Evolutionary conservation across 23 red algal species (phyloP).

Genomic region (Gracilariopsis chorda): DNA sequence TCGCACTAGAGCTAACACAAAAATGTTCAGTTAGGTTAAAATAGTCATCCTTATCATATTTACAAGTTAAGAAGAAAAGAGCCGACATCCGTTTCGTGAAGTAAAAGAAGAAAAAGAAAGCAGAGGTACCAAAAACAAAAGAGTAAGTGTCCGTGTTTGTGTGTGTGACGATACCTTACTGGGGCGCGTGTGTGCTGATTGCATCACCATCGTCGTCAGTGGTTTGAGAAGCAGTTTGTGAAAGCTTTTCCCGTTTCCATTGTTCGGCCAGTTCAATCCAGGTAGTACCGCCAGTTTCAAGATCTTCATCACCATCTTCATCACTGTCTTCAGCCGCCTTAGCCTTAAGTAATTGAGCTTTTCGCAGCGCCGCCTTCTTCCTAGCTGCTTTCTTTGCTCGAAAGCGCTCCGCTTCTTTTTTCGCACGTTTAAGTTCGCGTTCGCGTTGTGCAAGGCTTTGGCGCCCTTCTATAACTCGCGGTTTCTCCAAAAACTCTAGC

Average conservation of each 20-base stretch:
- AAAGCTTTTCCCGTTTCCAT: not conserved
- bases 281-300: constrained; percentile 12
- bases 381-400: not conserved
- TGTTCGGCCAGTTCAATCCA: constrained; percentile 21
- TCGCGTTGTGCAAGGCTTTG: constrained; percentile 4
- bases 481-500: constrained; percentile 7
- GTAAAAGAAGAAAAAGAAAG: too few species aligned
- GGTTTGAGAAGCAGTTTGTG: not conserved
- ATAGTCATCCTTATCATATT: not conserved
- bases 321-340: not conserved
- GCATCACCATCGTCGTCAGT: too few species aligned
- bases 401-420: not conserved
- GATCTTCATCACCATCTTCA: constrained; percentile 38
- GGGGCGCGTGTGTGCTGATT: too few species aligned
- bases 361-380: not conserved
- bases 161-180: too few species aligned
- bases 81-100: too few species aligned
- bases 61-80: constrained; percentile 19
- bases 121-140: too few species aligned
- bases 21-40: too few species aligned
- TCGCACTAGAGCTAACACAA: too few species aligned
- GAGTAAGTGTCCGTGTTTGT: too few species aligned
- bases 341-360: not conserved
- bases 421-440: not conserved
- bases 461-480: not conserved